Percentiles rank a stretch among this genome's conserved stretches.
Evolutionary conservation across 1,284 basidiomycete genomes (phyloP).

Genomic region (Earliella scabrosa): DNA sequence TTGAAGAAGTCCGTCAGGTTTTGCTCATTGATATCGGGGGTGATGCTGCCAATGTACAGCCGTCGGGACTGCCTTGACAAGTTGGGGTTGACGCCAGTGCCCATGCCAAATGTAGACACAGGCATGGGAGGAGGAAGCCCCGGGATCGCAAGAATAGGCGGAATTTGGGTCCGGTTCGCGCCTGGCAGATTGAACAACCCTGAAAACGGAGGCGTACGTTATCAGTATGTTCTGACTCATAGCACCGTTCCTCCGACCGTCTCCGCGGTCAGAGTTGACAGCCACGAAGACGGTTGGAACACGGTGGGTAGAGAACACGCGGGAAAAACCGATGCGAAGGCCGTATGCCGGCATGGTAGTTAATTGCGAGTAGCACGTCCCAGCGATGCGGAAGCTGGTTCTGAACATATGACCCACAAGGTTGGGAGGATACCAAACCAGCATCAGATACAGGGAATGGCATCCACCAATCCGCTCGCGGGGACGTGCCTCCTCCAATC

Average conservation of each 20-base stretch:
- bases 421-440: background rate
- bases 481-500: too few relatives aligned
- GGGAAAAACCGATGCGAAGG: conserved; percentile 1
- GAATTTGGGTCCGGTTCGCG: conserved; percentile 86
- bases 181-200: conserved; percentile 93
- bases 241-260: background rate
- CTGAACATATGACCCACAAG: background rate
- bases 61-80: conserved; percentile 91
- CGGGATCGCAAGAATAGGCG: conserved; percentile 78
- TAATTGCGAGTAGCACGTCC: background rate
- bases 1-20: conserved; percentile 95
- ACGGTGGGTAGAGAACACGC: background rate
- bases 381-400: background rate
- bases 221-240: conserved; percentile 5
- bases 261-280: background rate
- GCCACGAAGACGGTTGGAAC: background rate
- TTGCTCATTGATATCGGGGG: conserved; percentile 88
- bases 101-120: conserved; percentile 83
- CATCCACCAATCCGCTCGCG: too few relatives aligned
- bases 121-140: conserved; percentile 84
- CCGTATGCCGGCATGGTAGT: conserved; percentile 1
- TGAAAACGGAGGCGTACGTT: conserved; percentile 32
- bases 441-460: background rate
- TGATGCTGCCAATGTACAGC: conserved; percentile 95
- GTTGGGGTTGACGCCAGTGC: conserved; percentile 82